Conservation (phyloP, 768 basidiomycete species). For the Tremella mesenterica region DNA sequence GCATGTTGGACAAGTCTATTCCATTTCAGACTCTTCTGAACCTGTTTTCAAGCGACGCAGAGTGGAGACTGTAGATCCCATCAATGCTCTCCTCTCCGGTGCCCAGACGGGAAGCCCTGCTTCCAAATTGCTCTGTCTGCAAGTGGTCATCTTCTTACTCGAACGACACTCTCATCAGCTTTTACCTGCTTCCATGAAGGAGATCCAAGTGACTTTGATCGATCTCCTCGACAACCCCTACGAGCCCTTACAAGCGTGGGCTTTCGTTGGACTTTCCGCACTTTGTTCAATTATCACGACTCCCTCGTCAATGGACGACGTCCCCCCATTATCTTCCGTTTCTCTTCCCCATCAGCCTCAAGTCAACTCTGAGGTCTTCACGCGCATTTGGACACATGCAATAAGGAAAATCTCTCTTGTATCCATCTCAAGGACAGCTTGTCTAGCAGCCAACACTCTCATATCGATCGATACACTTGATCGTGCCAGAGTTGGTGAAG, state of each 20-base stretch:
- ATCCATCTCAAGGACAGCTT: slow-evolving; percentile 67
- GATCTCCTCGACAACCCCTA: slow-evolving; percentile 58
- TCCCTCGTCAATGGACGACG: not conserved
- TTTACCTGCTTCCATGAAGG: slow-evolving; percentile 46
- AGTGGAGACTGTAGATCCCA: slow-evolving; percentile 21
- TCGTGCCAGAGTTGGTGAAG: slow-evolving; percentile 56
- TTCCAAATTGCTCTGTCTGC: slow-evolving; percentile 51
- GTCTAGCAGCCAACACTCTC: slow-evolving; percentile 58
- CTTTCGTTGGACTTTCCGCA: slow-evolving; percentile 52
- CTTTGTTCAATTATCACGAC: not conserved
- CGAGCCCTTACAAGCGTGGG: slow-evolving; percentile 78
- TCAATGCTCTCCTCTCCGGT: slow-evolving; percentile 11
- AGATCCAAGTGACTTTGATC: slow-evolving; percentile 53
- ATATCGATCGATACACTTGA: slow-evolving; percentile 46
- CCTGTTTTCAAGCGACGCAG: slow-evolving; percentile 31
- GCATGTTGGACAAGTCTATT: not conserved
- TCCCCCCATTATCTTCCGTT: not conserved
- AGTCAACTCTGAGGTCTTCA: slow-evolving; percentile 50
- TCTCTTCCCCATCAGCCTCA: not conserved
- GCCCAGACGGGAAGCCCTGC: slow-evolving; percentile 3
- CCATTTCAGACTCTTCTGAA: not conserved
- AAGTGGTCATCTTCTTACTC: slow-evolving; percentile 75
- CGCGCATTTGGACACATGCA: slow-evolving; percentile 70
- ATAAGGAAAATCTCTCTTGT: slow-evolving; percentile 64
- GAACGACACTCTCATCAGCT: slow-evolving; percentile 65